These are phyloP conservation scores for Toxicodendron radicans DNA, from an alignment of 345 rosid genomes.

Conservation along the genomic window DNA sequence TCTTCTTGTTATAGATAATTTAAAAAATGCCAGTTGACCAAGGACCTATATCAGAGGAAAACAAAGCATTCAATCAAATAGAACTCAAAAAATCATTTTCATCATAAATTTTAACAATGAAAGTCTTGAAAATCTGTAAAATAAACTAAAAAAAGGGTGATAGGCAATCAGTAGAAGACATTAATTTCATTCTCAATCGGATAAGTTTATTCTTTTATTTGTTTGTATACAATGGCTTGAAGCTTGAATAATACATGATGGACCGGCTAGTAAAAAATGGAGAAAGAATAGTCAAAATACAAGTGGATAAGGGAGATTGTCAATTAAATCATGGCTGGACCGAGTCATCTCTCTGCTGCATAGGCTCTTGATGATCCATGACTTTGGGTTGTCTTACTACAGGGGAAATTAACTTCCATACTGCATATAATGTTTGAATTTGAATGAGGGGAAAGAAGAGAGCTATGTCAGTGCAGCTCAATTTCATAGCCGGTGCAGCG, in stretches of 20 bases:
- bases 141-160: not conserved
- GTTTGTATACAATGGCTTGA: slow-evolving; percentile 6
- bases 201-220: not conserved
- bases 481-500: not conserved
- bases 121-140: not conserved
- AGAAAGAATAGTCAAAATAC: slow-evolving; percentile 1
- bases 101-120: not conserved
- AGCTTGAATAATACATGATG: not conserved
- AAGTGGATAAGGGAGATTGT: not conserved
- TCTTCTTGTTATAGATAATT: not conserved
- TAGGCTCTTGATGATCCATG: slow-evolving; percentile 31
- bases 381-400: slow-evolving; percentile 53
- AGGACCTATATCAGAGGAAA: not conserved
- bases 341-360: slow-evolving; percentile 27
- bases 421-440: slow-evolving; percentile 34
- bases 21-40: not conserved
- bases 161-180: not conserved
- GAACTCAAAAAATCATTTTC: no score
- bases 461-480: not conserved
- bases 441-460: not conserved
- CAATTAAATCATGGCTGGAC: slow-evolving; percentile 14
- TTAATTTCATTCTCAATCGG: not conserved
- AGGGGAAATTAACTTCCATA: slow-evolving; percentile 78
- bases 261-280: not conserved
- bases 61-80: not conserved